Base-by-base conservation (phyloP, 768 basidiomycete genomes). In the Lactifluus rugatus region DNA sequence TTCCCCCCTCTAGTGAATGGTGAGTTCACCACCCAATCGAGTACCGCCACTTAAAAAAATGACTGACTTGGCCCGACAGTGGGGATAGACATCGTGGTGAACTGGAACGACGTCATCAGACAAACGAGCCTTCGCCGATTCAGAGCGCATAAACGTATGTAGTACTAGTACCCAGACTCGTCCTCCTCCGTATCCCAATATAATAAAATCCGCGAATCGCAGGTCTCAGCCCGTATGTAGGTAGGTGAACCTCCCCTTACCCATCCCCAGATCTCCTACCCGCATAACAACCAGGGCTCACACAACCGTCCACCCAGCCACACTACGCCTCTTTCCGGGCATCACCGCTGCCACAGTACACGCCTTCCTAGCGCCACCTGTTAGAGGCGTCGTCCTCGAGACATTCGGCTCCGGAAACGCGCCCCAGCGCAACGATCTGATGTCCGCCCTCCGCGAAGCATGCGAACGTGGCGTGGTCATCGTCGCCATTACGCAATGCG, bases 321-420 rank as follows among this genome's bases (percentile, higher is more conserved):
- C 84, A 23, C 72, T 93, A 31, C 86, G 92, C 23, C 74, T 95
- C 2, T 95, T 93, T 64, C 92, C 92, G 5, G 93, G 93, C 19
- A 92, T 95, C 60, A 83, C 86, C 14, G 78, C 81, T 0, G 74
- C 80, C 10, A 89, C 88, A 3, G 73, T 93, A 48, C 82, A 76
- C 17, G 84, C 87, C 3, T 93, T 93, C 67, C 78, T 92, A 16
- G 76, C 75, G 48, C 82, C 86, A 11, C 85, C 87, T 4, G 81
- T 84, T 8, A 80, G 78, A 31, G 93, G 93, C 3, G 85, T 93
- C 2, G 85, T 97, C 10, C 75, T 97, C 1, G 90, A 95, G 68
- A 91, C 89, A 2, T 97, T 90, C 69, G 94, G 94, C 7, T 84
- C 92, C 1, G 94, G 94, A 0, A 97, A 97, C 70, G 90, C 92